Base-by-base conservation (phyloP, 2,329 filamentous ascomycete genomes). In the Pseudogymnoascus sp. region DNA sequence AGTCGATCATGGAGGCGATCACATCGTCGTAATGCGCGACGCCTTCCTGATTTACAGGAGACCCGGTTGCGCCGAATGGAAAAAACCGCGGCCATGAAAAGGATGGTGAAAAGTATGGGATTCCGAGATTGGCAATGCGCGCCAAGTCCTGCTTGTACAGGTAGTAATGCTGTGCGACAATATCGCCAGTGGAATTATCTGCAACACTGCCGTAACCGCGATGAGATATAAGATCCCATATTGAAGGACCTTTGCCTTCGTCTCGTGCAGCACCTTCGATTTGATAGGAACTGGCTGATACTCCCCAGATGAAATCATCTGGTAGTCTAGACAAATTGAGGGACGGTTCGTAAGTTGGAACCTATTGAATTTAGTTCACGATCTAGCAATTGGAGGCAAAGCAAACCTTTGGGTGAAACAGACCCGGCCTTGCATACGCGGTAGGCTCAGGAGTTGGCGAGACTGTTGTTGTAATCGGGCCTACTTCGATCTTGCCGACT, bases 211-310 rank as follows among this genome's bases (percentile, higher is more conserved):
- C 74, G 32, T 73, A 70, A n/a, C 72, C 72, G 18, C 73, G 66
- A 58, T 76, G 76, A 11, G 72, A 65, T n/a, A 78, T 65, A 38
- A 77, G 62, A 65, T 76, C 75, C 75, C 75, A 77, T n/a, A 76
- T 74, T 32, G 70, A 73, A 3, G 74, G 74, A 0, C 75, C 74
- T 62, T 74, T 75, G 3, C 75, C 75, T 62, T 76, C 75, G 32
- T 73, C 73, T 60, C 73, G 72, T 2, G 72, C 74, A 3, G 74
- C 75, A n/a, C 75, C 75, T 63, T 77, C 75, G 57, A 76, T 74
- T 62, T 77, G 75, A 59, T 75, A 76, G 0, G 73, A 68, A 5
- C 70, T 72, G 20, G 73, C 72, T 43, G 74, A 75, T 9, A 76
- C 66, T 3, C 75, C 75, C 74, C 75, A 76, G 32, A 72, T 70